phyloP scores from a whole-genome alignment of 108 stramenopile species.

The Aurantiochytrium sp. region DNA sequence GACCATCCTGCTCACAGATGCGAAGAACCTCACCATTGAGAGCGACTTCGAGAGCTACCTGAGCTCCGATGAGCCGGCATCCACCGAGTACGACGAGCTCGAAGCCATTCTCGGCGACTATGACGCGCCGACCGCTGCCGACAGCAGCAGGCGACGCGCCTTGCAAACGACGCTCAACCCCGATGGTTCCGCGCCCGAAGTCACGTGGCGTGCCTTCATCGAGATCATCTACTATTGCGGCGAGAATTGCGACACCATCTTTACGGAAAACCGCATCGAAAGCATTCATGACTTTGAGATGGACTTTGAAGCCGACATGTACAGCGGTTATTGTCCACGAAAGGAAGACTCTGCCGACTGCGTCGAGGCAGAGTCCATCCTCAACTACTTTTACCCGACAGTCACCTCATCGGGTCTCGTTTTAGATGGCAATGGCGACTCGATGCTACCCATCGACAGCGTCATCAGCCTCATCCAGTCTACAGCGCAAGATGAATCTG shows the following conservation, averaged over 20 bases:
- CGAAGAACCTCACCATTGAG: background rate
- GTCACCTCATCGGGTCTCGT: background rate
- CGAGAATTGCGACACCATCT: background rate
- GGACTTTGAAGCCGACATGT: background rate
- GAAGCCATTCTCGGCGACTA: background rate
- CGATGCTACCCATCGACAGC: background rate
- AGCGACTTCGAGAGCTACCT: background rate
- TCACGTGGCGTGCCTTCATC: background rate
- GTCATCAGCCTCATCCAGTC: background rate
- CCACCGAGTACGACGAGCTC: background rate
- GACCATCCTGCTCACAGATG: background rate
- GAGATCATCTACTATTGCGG: conserved; percentile 8
- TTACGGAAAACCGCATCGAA: background rate
- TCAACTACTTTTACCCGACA: conserved; percentile 1
- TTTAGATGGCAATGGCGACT: background rate
- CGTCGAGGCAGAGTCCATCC: background rate
- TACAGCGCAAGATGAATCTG: background rate
- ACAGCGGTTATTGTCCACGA: background rate
- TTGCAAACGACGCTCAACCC: background rate
- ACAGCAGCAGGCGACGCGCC: background rate
- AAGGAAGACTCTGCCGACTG: background rate
- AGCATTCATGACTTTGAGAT: background rate
- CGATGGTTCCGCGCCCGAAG: background rate
- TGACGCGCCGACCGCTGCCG: background rate
- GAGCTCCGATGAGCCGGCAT: background rate